These are phyloP conservation scores for Globisporangium recalcitrans DNA, from an alignment of 352 stramenopile species.

Conservation along the genomic window DNA sequence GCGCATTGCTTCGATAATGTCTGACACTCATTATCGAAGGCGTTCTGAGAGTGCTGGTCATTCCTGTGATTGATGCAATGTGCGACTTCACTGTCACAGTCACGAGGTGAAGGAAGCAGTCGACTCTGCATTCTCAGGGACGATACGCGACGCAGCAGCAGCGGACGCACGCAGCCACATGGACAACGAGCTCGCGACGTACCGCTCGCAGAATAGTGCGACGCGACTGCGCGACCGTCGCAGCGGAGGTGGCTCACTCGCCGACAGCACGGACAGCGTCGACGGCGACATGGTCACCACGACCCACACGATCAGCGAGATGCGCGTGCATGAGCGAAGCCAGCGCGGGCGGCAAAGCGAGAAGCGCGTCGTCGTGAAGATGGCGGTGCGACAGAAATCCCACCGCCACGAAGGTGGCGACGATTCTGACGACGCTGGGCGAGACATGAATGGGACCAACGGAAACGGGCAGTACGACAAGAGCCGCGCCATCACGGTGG, in stretches of 20 bases:
- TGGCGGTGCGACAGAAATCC: constrained; percentile 8
- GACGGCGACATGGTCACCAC: constrained; percentile 10
- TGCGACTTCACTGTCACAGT: not conserved
- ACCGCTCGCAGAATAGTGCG: not conserved
- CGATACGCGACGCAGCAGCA: not conserved
- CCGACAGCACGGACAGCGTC: not conserved
- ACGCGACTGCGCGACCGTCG: not conserved
- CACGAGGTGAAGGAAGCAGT: not conserved
- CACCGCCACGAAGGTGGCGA: not conserved
- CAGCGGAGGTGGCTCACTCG: not conserved
- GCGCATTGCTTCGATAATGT: not conserved
- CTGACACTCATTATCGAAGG: not conserved
- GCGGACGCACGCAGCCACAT: not conserved
- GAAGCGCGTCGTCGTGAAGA: constrained; percentile 15
- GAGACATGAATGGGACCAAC: constrained; percentile 1
- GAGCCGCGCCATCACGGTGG: constrained; percentile 1
- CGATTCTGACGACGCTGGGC: constrained; percentile 2
- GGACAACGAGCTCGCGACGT: not conserved
- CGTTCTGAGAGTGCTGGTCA: not conserved
- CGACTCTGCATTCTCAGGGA: not conserved
- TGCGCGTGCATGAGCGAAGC: constrained; percentile 10
- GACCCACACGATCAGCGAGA: constrained; percentile 14
- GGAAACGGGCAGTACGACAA: constrained; percentile 2
- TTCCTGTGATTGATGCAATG: not conserved
- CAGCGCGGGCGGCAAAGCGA: constrained; percentile 5